Base-by-base conservation (phyloP, 495 filamentous ascomycete species). In the Tuber brumale region DNA sequence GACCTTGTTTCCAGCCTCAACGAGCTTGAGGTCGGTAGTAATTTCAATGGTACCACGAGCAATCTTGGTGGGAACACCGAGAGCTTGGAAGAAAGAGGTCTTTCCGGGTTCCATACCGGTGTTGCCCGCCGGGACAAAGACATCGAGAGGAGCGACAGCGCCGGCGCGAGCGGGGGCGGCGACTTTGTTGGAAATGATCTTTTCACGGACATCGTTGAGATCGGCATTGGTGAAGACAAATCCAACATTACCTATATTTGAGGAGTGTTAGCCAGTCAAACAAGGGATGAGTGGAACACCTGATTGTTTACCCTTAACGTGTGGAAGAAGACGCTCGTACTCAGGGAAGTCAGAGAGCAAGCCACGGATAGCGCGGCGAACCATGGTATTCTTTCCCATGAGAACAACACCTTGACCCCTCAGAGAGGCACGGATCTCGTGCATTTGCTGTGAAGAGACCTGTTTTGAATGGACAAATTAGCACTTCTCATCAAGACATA, bases 1-100 rank as follows among this genome's bases (percentile, higher is more conserved):
- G 88, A 99, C 95, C 89, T 97, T 97, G 88, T 57, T 87, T 75
- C 91, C 91, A 77, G 93, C 90, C 88, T 97, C 93, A 87, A 97
- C 92, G 83, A 99, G 91, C 92, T 97, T 98, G 84, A 99, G 88
- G 84, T 99, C 95, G 82, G 91, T 90, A 74, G 94, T 97, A 86
- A 99, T 99, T 94, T 99, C 95, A 85, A 99, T 98, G 88, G 95
- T 99, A 94, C 95, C 95, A 97, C 95, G 96, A 83, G 95, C 95
- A 87, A 99, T 99, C 92, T 99, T 99, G 89, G 95, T 99, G 85
- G 95, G 95, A 86, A 99, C 93, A 92, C 95, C 95, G 85, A 99
- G 96, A 84, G 95, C 95, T 90, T 99, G 95, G 94, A 99, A 99
- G 94, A 99, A 99, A 82, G 95, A 97, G 82, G 95, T 99, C 92